A percentile compares a stretch with the other conserved stretches of the same genome.
Conservation (phyloP, 768 basidiomycete genomes). For the Sarcomyxa edulis region DNA sequence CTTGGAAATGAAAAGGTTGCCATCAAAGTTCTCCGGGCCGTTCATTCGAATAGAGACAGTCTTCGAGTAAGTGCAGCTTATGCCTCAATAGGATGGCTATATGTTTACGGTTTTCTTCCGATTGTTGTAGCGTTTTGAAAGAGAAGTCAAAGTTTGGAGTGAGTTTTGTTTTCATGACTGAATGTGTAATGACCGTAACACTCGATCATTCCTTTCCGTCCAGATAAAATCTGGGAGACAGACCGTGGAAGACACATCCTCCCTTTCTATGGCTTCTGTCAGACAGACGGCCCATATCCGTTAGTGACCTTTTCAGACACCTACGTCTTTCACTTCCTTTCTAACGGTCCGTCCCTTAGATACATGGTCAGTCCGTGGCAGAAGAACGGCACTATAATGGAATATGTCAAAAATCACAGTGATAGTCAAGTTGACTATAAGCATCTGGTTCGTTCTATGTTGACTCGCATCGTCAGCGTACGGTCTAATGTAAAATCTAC, state of each 20-base stretch:
- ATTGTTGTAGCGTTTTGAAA: slow-evolving; percentile 37
- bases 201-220: no score
- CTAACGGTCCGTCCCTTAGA: slow-evolving; percentile 19
- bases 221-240: slow-evolving; percentile 45
- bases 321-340: no score
- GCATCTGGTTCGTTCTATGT: slow-evolving; percentile 27
- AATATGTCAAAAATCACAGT: slow-evolving; percentile 34
- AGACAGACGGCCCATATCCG: slow-evolving; percentile 54
- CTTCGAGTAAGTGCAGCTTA: slow-evolving; percentile 27
- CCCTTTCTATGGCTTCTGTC: slow-evolving; percentile 54
- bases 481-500: not conserved
- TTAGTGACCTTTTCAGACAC: no score
- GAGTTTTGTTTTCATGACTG: no score
- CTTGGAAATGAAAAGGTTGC: slow-evolving; percentile 50
- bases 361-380: slow-evolving; percentile 60
- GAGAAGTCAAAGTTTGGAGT: slow-evolving; percentile 52
- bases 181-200: no score
- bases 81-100: not conserved
- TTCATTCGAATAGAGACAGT: slow-evolving; percentile 41
- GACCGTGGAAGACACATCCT: slow-evolving; percentile 49
- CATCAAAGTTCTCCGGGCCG: slow-evolving; percentile 50
- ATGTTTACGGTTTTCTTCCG: slow-evolving; percentile 4
- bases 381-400: slow-evolving; percentile 42
- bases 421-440: slow-evolving; percentile 35
- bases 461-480: not conserved